phyloP scores from a whole-genome alignment of 306 rosid genomes.

The Acacia acuminata region DNA sequence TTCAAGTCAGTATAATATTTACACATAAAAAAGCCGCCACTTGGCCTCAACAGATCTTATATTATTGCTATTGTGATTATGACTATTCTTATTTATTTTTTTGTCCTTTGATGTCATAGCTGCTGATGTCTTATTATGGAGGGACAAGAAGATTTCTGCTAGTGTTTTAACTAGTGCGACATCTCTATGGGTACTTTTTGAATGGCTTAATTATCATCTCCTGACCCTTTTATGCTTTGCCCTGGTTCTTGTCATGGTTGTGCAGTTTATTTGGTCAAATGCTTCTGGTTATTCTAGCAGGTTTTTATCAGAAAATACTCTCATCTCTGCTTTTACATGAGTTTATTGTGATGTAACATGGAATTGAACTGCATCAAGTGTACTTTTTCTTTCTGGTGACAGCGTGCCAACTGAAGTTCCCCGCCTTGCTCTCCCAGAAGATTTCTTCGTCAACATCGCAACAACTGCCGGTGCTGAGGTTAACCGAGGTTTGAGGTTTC shows the following conservation, averaged over 20 bases:
- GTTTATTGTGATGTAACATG: conserved; percentile 5
- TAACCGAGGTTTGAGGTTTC: conserved; percentile 61
- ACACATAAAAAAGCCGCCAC: background rate
- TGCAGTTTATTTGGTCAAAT: conserved; percentile 81
- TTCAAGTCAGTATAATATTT: conserved; percentile 7
- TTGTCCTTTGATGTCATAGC: conserved; percentile 49
- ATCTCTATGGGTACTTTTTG: conserved; percentile 80
- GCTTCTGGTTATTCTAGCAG: conserved; percentile 66
- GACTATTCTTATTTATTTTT: background rate
- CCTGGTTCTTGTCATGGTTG: conserved; percentile 70
- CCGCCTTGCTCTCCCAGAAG: conserved; percentile 70
- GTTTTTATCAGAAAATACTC: conserved; percentile 41
- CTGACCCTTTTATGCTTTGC: conserved; percentile 62
- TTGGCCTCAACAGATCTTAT: background rate
- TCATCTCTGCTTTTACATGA: conserved; percentile 29
- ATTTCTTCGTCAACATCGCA: conserved; percentile 64
- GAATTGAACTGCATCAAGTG: background rate
- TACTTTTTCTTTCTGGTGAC: conserved; percentile 35
- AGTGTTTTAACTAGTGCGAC: conserved; percentile 76
- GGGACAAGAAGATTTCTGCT: conserved; percentile 95
- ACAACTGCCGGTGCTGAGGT: conserved; percentile 54
- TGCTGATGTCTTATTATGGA: conserved; percentile 95
- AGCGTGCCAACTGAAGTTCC: conserved; percentile 67
- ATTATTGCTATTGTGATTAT: background rate
- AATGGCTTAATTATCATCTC: conserved; percentile 87